Percentiles rank a stretch among this genome's conserved stretches.
These are phyloP conservation scores for Ascoidea tarda DNA, from an alignment of 805 yeast genomes.

Conservation along the genomic window DNA sequence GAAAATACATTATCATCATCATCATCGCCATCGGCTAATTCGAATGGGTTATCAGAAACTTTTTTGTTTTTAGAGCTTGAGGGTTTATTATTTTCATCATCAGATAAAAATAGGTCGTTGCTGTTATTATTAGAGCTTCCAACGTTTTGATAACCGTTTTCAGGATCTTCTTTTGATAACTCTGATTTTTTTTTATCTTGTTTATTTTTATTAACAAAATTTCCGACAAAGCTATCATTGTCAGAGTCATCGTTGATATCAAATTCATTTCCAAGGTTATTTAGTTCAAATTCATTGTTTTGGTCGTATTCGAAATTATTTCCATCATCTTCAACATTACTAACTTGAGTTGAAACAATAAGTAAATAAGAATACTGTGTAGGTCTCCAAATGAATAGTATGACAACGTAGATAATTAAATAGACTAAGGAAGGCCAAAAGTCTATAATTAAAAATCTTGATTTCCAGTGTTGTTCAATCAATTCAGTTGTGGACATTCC, in stretches of 20 bases:
- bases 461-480: conserved; percentile 84
- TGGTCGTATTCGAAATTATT: conserved; percentile 47
- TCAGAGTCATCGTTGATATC: conserved; percentile 26
- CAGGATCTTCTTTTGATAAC: neutral
- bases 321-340: conserved; percentile 63
- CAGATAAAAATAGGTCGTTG: neutral
- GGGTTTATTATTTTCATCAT: neutral
- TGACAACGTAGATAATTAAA: conserved; percentile 66
- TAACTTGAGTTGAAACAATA: conserved; percentile 87
- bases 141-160: neutral
- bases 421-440: conserved; percentile 93
- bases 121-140: neutral
- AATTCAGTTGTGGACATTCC: conserved; percentile 65
- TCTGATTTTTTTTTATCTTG: neutral
- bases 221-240: conserved; percentile 15
- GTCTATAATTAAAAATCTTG: conserved; percentile 74
- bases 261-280: conserved; percentile 24
- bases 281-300: conserved; percentile 15
- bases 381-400: conserved; percentile 95
- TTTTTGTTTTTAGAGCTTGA: neutral
- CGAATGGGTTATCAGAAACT: conserved; percentile 2
- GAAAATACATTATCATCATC: conserved; percentile 5
- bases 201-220: conserved; percentile 12
- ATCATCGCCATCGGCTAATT: conserved; percentile 8
- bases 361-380: conserved; percentile 89